Evolutionary conservation across 305 asterid species (phyloP), one percentile per base, ranked within the genome.

Genomic region (Plantago rigida): DNA sequence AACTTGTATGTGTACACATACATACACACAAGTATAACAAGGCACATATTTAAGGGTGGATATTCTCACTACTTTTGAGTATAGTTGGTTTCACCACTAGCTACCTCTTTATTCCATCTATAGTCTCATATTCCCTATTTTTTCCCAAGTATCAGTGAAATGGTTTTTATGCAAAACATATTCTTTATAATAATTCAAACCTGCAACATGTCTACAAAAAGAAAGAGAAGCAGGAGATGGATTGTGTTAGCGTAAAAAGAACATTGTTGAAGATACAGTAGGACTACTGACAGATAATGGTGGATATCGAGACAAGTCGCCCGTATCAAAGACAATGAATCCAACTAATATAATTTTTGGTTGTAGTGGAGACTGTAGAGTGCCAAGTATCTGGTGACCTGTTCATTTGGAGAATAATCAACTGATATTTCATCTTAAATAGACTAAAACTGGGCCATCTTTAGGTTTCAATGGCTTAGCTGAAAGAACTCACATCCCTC

Each of bases 381-480:
- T 13, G n/a, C 12, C 14, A 29, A 10, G 12, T 13, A 29, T 15
- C 4, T 11, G 54, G 42, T 41, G 48, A 13, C 49, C 24, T 22
- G 26, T 39, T 63, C 42, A 3, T 12, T 47, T 7, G 9, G 19
- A 57, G 39, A 11, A 39, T 26, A 13, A 51, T 50, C 47, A 31
- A 47, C 53, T 41, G 53, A 28, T 39, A 15, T 60, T 36, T n/a
- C 15, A 36, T 54, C 24, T 5, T 31, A 13, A 42, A 13, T 22
- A 44, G 49, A 34, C 42, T 28, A 9, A n/a, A 48, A 13, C 12
- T 5, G 28, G 50, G 13, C 8, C 45, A 5, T 47, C 15, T 50
- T 58, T 47, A 13, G 66, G 70, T 67, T 56, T 66, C 49, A 4
- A 62, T 58, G 48, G 59, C 66, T 49, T 24, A 59, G 73, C 26